Evolutionary conservation across 768 basidiomycete species (phyloP), one percentile per base, ranked within the genome.

Genomic region (Hericium alpestre): DNA sequence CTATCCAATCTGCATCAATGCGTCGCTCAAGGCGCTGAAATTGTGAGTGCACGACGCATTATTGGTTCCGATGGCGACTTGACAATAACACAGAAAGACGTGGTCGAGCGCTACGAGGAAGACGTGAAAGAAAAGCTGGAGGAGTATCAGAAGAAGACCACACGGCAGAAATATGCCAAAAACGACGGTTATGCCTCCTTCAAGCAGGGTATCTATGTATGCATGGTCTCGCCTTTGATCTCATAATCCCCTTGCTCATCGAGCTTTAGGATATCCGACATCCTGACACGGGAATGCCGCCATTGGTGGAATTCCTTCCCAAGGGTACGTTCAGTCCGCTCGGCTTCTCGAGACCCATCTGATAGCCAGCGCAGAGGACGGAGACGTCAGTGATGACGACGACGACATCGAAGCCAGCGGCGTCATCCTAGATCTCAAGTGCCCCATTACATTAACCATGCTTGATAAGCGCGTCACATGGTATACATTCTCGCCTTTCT

Each of bases 391-490:
- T 55, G 89, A 89, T 56, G 84, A 84, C 53, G 93, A 94, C 37
- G 89, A 93, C 54, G 94, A 96, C 12, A 70, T 98, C 37, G 87
- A 93, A 70, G 74, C 94, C 52, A 93, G 94, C 54, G 93, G 91
- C 23, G 78, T 84, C 27, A 87, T 84, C 6, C 87, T 90, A 65
- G 84, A 83, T 64, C 91, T 84, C 75, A 86, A 82, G 56, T 95
- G 93, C 63, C 93, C 93, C 2, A 72, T 98, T 51, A 84, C 87
- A 1, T 74, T 93, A 47, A 78, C 73, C 2, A 67, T 76, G 13
- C 76, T 91, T 39, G 76, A 75, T 18, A 76, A 95, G 53, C 92
- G 93, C 2, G 73, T 89, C 58, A 91, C 87, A 3, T 92, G 90
- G 93, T 94, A 66, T 56, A 87, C 74, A 4, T 49, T 55, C 40